These are phyloP conservation scores for Mikania micrantha DNA, from an alignment of 129 eudicot genomes.

Conservation along the genomic window DNA sequence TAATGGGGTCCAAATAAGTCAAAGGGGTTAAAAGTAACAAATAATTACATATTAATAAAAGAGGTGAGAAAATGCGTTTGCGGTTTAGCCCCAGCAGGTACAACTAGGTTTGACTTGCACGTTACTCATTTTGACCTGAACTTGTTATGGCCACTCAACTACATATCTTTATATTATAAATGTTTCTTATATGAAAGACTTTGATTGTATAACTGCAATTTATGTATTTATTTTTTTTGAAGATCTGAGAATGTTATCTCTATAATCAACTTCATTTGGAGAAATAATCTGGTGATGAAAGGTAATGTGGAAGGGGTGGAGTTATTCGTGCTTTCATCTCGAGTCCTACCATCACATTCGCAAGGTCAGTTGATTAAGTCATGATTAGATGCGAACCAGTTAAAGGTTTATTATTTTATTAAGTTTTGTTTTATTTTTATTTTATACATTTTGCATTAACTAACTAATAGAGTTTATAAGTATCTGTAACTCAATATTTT, in stretches of 20 bases:
- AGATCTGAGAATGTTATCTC: constrained; percentile 31
- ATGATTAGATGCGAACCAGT: background rate
- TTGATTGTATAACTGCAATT: background rate
- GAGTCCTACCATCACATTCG: constrained; percentile 26
- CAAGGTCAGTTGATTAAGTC: constrained; percentile 37
- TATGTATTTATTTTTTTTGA: background rate
- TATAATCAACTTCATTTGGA: constrained; percentile 36
- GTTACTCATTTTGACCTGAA: background rate
- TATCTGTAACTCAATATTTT: background rate
- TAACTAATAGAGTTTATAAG: background rate
- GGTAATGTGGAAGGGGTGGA: constrained; percentile 39
- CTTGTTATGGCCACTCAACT: background rate
- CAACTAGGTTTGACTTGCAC: background rate
- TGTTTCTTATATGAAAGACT: background rate
- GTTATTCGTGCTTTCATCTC: constrained; percentile 52
- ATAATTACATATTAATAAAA: background rate
- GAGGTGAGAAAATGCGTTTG: too few species aligned
- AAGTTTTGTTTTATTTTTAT: background rate
- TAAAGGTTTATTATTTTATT: background rate
- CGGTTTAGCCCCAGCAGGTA: background rate
- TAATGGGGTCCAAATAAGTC: background rate
- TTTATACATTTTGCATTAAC: background rate
- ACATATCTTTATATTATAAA: background rate
- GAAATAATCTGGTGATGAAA: constrained; percentile 38
- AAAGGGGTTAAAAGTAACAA: background rate